phyloP scores from a whole-genome alignment of 2,329 filamentous ascomycete species.

The Colletotrichum sp. region DNA sequence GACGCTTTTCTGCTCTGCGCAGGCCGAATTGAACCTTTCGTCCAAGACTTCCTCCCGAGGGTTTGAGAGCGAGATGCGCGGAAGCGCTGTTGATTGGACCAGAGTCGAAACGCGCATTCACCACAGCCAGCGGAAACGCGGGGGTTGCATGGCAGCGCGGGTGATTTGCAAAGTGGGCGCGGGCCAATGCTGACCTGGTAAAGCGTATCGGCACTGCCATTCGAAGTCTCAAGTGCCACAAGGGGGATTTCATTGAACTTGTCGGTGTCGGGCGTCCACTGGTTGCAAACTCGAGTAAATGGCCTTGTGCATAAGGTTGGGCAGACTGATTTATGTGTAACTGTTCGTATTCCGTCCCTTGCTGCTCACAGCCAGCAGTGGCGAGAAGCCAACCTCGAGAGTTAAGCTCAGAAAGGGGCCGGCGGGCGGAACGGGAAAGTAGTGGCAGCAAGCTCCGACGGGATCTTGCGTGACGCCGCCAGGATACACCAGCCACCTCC shows the following conservation, averaged over 20 bases:
- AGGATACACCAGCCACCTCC: neutral
- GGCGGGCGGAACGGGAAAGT: neutral
- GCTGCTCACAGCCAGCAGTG: neutral
- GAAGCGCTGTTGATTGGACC: neutral
- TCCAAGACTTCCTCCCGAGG: neutral
- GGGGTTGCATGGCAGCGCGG: slow-evolving; percentile 13
- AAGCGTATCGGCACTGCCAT: neutral
- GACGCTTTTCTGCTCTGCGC: neutral
- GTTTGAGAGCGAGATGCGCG: neutral
- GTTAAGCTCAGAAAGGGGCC: neutral
- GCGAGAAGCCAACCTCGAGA: neutral
- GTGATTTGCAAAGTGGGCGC: slow-evolving; percentile 10
- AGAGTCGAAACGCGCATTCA: neutral
- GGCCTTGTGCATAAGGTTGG: neutral
- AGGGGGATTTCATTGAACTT: neutral
- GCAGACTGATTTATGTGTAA: neutral
- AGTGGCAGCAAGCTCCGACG: neutral
- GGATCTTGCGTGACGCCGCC: neutral
- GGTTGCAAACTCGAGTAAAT: neutral
- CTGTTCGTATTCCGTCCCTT: neutral
- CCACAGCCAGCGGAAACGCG: neutral
- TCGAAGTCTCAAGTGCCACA: neutral
- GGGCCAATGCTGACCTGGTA: slow-evolving; percentile 2
- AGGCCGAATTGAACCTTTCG: neutral
- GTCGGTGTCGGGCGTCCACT: neutral